Conservation (phyloP, 2,329 filamentous ascomycete species). For the Ophiobolus disseminans region DNA sequence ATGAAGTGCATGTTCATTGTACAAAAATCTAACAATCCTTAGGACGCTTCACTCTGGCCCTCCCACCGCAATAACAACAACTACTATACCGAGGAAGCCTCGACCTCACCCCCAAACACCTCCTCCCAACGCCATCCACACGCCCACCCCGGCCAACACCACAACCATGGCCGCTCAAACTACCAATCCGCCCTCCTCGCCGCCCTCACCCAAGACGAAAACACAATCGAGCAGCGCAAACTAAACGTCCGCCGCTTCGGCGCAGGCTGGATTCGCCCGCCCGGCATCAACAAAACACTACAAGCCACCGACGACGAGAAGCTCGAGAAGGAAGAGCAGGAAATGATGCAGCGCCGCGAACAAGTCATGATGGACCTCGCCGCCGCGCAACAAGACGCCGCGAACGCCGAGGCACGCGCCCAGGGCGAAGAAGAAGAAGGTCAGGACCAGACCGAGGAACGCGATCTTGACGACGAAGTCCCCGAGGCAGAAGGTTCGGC, state of each 20-base stretch:
- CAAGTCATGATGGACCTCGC: conserved; percentile 76
- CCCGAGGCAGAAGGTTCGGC: conserved; percentile 51
- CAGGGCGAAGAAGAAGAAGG: conserved; percentile 51
- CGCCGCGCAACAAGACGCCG: conserved; percentile 58
- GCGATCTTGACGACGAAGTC: conserved; percentile 53
- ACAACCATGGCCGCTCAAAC: conserved; percentile 52
- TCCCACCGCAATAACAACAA: conserved; percentile 29
- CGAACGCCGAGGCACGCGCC: conserved; percentile 49
- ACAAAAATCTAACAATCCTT: conserved; percentile 4
- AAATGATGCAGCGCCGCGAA: conserved; percentile 74
- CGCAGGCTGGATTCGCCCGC: conserved; percentile 87
- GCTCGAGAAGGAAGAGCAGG: conserved; percentile 85
- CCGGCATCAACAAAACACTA: conserved; percentile 86
- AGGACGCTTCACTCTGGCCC: conserved; percentile 44
- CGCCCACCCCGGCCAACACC: conserved; percentile 25
- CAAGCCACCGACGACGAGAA: conserved; percentile 90
- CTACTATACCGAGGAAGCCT: conserved; percentile 23
- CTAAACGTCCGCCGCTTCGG: conserved; percentile 86
- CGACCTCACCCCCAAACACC: conserved; percentile 26
- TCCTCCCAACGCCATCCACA: conserved; percentile 26
- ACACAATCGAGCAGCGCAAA: conserved; percentile 76
- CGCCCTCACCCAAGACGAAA: conserved; percentile 77
- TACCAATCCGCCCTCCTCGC: conserved; percentile 65
- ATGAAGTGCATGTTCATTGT: not conserved
- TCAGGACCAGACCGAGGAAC: conserved; percentile 36